Conservation (phyloP, 306 rosid genomes). For the Dryas alaskensis region DNA sequence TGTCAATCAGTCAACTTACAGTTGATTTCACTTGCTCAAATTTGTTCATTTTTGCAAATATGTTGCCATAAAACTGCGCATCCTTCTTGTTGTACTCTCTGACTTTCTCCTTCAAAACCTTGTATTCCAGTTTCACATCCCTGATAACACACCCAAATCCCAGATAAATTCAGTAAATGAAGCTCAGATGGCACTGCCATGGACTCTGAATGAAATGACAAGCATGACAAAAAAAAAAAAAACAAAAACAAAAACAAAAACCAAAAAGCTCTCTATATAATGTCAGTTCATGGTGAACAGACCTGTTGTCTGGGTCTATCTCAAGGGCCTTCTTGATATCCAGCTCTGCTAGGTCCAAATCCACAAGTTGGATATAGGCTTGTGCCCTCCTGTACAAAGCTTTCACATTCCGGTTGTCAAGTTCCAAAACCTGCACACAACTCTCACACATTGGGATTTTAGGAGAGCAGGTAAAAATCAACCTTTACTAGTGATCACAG, state of each 20-base stretch:
- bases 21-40: conserved; percentile 30
- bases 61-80: conserved; percentile 40
- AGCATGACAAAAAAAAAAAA: neutral
- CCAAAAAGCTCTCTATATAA: no score
- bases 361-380: conserved; percentile 41
- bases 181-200: no score
- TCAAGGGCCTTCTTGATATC: conserved; percentile 47
- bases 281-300: neutral
- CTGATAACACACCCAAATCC: conserved; percentile 2
- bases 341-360: conserved; percentile 43
- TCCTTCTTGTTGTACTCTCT: conserved; percentile 46
- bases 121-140: conserved; percentile 36
- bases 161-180: no score
- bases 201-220: no score
- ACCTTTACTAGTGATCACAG: neutral
- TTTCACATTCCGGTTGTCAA: conserved; percentile 40
- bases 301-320: conserved; percentile 46
- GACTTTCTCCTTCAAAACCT: conserved; percentile 33
- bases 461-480: neutral
- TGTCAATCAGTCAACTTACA: no score
- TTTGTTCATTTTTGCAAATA: conserved; percentile 50
- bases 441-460: neutral
- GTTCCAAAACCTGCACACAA: conserved; percentile 33
- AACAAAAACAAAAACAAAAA: neutral
- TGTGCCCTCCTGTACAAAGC: conserved; percentile 47